phyloP scores from a whole-genome alignment of 2,329 filamentous ascomycete species.

The Chalaropsis thielavioides region DNA sequence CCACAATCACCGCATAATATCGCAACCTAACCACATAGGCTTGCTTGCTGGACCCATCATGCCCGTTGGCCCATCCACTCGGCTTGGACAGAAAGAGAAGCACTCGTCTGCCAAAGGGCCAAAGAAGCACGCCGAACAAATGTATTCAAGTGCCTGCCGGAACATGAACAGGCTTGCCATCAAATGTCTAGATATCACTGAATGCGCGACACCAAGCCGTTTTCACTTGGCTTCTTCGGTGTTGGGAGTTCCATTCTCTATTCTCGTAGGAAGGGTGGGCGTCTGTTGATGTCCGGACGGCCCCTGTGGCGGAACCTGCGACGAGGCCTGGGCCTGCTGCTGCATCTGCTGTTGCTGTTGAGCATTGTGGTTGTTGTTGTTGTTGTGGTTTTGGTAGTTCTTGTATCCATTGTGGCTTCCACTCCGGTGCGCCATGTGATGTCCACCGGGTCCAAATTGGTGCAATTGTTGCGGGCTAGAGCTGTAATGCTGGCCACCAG shows the following conservation, averaged over 20 bases:
- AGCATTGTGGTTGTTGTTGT: constrained; percentile 11
- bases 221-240: constrained; percentile 17
- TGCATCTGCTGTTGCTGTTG: constrained; percentile 4
- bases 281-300: constrained; percentile 10
- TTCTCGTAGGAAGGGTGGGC: constrained; percentile 14
- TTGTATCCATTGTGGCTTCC: constrained; percentile 17
- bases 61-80: neutral
- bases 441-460: constrained; percentile 37
- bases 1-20: neutral
- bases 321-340: neutral
- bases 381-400: constrained; percentile 16
- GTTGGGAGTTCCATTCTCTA: constrained; percentile 15
- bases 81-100: neutral
- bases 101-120: neutral
- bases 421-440: constrained; percentile 17
- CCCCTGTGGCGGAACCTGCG: neutral
- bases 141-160: neutral
- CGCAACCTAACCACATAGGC: neutral
- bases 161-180: neutral
- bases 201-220: neutral
- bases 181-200: neutral
- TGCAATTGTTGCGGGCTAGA: constrained; percentile 52
- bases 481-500: constrained; percentile 47
- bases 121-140: neutral
- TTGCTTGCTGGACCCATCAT: neutral